A percentile compares a stretch with the other conserved stretches of the same genome.
Evolutionary conservation across 2,329 filamentous ascomycete species (phyloP).

Genomic region (Hypoxylon sp.): DNA sequence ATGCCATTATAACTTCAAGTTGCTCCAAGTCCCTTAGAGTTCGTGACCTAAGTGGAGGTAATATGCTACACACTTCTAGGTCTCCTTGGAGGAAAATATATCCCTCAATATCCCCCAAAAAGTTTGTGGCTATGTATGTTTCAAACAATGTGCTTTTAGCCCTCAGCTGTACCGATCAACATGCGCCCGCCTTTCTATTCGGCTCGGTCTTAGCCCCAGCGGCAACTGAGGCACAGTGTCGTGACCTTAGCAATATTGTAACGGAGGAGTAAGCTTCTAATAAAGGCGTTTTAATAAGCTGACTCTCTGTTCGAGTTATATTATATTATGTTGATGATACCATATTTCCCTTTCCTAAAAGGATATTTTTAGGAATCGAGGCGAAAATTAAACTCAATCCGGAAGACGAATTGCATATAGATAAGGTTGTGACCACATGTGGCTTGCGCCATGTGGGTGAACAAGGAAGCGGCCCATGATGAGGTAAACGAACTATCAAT

Average conservation of each 20-base stretch:
- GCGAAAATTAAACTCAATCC: slow-evolving; percentile 19
- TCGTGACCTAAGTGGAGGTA: background rate
- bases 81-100: background rate
- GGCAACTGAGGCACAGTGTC: background rate
- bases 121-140: background rate
- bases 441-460: slow-evolving; percentile 33
- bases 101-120: background rate
- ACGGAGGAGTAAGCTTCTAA: background rate
- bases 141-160: background rate
- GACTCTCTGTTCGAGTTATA: background rate
- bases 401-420: slow-evolving; percentile 16
- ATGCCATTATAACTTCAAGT: too few species aligned
- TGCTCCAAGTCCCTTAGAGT: too few species aligned
- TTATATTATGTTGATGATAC: background rate
- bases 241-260: background rate
- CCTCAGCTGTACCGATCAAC: background rate
- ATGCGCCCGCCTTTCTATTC: background rate
- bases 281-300: background rate
- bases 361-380: background rate
- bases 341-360: background rate
- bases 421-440: slow-evolving; percentile 33
- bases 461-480: slow-evolving; percentile 20
- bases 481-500: slow-evolving; percentile 29
- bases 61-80: background rate
- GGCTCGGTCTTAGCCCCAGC: background rate